A percentile compares a stretch with the other conserved stretches of the same genome.
These are phyloP conservation scores for Solanum pimpinellifolium DNA, from an alignment of 257 asterid species.

Conservation along the genomic window DNA sequence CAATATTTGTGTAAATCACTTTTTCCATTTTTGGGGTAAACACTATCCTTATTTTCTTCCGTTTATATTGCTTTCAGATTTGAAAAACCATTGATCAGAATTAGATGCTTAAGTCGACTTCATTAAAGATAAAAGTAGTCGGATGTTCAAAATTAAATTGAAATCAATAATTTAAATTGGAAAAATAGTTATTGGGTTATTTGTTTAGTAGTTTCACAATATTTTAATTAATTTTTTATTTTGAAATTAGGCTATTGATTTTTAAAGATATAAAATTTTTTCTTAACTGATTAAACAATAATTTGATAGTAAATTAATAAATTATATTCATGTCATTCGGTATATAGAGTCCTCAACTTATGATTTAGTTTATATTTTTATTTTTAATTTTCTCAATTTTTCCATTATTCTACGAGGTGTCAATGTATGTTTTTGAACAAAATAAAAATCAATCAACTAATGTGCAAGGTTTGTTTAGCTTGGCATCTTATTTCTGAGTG, in stretches of 20 bases:
- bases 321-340: background rate
- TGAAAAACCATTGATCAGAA: background rate
- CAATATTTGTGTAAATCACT: background rate
- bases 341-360: background rate
- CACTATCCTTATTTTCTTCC: background rate
- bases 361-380: background rate
- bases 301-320: background rate
- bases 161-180: background rate
- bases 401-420: background rate
- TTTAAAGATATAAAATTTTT: background rate
- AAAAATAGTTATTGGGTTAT: background rate
- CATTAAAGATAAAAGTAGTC: background rate
- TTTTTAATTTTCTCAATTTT: background rate
- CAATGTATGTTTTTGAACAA: background rate
- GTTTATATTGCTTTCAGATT: background rate
- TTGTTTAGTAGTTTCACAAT: background rate
- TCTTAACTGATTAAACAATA: fast-evolving
- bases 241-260: background rate
- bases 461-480: background rate
- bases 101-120: background rate
- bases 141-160: background rate
- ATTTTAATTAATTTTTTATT: background rate
- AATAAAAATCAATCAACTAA: background rate
- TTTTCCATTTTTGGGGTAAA: background rate
- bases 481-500: background rate